A percentile compares a stretch with the other conserved stretches of the same genome.
phyloP scores from a whole-genome alignment of 2,329 filamentous ascomycete species.

The Epichloe elymi region DNA sequence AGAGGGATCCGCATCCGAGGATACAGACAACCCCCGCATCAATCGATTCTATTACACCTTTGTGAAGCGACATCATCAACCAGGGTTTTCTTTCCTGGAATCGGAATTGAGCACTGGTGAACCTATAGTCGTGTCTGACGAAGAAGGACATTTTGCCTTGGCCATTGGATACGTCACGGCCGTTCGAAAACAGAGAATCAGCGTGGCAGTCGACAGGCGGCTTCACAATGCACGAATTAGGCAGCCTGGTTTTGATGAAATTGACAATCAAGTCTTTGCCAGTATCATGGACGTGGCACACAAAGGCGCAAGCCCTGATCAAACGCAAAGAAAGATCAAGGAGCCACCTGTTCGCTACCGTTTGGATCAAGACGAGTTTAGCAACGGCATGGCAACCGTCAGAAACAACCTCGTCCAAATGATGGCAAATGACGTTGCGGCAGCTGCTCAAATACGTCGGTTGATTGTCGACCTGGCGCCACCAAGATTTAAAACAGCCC shows the following conservation, averaged over 20 bases:
- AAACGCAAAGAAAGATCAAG: constrained; percentile 38
- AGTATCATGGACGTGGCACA: constrained; percentile 76
- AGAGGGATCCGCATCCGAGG: constrained; percentile 59
- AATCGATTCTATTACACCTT: constrained; percentile 85
- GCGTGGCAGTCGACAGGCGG: constrained; percentile 78
- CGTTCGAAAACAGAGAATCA: constrained; percentile 62
- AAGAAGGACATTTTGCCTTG: constrained; percentile 86
- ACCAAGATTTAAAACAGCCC: constrained; percentile 57
- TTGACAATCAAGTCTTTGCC: constrained; percentile 70
- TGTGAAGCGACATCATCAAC: constrained; percentile 48
- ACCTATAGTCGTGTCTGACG: constrained; percentile 91
- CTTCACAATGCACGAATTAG: constrained; percentile 76
- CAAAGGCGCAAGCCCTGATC: constrained; percentile 37
- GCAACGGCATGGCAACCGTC: constrained; percentile 90
- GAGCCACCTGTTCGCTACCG: constrained; percentile 57
- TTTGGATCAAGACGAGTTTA: constrained; percentile 95
- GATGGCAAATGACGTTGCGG: constrained; percentile 68
- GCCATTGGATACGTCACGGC: constrained; percentile 83
- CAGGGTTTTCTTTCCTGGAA: constrained; percentile 74
- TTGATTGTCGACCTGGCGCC: constrained; percentile 66
- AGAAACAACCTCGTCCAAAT: constrained; percentile 88
- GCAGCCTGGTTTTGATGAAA: constrained; percentile 60
- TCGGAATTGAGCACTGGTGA: constrained; percentile 81
- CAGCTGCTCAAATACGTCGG: constrained; percentile 57
- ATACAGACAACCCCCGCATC: constrained; percentile 63